Percentiles rank a stretch among this genome's conserved stretches.
Conservation (phyloP, 2,329 filamentous ascomycete species). For the Pseudogymnoascus sp. region DNA sequence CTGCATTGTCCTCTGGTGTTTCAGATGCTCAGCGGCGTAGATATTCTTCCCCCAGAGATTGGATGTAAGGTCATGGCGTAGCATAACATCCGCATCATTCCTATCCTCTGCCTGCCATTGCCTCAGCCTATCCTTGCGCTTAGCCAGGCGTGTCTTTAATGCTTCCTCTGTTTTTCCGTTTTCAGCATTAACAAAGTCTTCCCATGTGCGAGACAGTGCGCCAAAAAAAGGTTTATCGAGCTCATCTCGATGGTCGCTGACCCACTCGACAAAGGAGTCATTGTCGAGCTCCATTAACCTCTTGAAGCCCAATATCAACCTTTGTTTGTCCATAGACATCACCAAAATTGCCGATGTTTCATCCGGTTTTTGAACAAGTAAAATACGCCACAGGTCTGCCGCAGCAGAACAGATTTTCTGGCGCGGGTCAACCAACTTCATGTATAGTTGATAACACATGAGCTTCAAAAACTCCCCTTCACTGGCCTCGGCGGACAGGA, state of each 20-base stretch:
- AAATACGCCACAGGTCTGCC: slow-evolving; percentile 79
- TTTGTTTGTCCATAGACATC: slow-evolving; percentile 59
- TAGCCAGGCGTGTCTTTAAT: slow-evolving; percentile 58
- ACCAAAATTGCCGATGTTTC: slow-evolving; percentile 69
- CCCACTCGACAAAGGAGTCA: slow-evolving; percentile 77
- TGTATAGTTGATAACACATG: slow-evolving; percentile 88
- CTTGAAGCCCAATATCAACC: slow-evolving; percentile 68
- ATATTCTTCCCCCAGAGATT: slow-evolving; percentile 94
- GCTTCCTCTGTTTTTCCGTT: slow-evolving; percentile 73
- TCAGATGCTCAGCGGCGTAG: slow-evolving; percentile 81
- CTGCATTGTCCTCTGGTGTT: slow-evolving; percentile 79
- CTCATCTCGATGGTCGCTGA: slow-evolving; percentile 69
- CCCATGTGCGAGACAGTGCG: slow-evolving; percentile 74
- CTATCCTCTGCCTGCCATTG: slow-evolving; percentile 67
- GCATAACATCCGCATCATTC: slow-evolving; percentile 60
- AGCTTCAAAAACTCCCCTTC: slow-evolving; percentile 78
- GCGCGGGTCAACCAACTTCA: slow-evolving; percentile 67
- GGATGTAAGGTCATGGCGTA: slow-evolving; percentile 79
- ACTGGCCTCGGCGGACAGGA: slow-evolving; percentile 66
- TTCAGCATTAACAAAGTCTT: slow-evolving; percentile 73
- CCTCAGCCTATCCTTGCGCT: slow-evolving; percentile 72
- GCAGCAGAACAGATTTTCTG: slow-evolving; percentile 62
- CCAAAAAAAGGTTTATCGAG: slow-evolving; percentile 78
- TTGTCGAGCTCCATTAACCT: slow-evolving; percentile 83
- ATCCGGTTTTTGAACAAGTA: slow-evolving; percentile 85